Percentiles rank a stretch among this genome's conserved stretches.
Conservation (phyloP, 208 protist genomes). For the Trypanosoma vivax region DNA sequence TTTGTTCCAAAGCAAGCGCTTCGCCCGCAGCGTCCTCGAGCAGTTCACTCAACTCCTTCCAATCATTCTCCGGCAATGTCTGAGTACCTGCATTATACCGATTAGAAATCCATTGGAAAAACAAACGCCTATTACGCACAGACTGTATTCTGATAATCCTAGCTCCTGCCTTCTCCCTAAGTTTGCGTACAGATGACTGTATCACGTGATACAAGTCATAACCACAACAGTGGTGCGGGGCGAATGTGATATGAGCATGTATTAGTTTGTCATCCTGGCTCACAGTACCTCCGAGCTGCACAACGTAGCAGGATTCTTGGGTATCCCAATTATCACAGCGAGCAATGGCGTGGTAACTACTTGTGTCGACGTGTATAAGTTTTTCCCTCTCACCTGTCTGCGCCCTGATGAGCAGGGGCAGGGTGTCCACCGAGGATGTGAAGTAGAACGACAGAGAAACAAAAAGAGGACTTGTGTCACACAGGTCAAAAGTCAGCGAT, state of each 20-base stretch:
- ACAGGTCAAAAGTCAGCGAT: not conserved
- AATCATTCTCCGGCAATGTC: constrained; percentile 4
- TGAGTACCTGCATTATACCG: not conserved
- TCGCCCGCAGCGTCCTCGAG: constrained; percentile 50
- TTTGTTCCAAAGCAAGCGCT: constrained; percentile 11
- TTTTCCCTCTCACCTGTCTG: not conserved
- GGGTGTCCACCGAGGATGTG: constrained; percentile 3
- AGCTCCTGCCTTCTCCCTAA: constrained; percentile 5
- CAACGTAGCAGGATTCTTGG: constrained; percentile 4
- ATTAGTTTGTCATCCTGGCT: not conserved
- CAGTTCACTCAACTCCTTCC: constrained; percentile 28
- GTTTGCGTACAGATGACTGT: constrained; percentile 8
- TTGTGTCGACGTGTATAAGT: constrained; percentile 3
- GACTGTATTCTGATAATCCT: constrained; percentile 11
- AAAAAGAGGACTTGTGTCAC: constrained; percentile 3
- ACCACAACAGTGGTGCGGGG: constrained; percentile 10
- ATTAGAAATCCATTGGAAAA: constrained; percentile 20
- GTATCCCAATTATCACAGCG: constrained; percentile 2
- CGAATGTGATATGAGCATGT: constrained; percentile 17
- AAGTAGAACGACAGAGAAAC: constrained; percentile 16
- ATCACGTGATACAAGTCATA: constrained; percentile 12
- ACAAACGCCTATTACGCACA: not conserved
- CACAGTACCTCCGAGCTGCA: constrained; percentile 6
- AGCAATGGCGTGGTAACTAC: not conserved
- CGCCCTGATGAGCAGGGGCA: constrained; percentile 9